Conservation (phyloP, 1,284 basidiomycete genomes). For the Mycena sp. region DNA sequence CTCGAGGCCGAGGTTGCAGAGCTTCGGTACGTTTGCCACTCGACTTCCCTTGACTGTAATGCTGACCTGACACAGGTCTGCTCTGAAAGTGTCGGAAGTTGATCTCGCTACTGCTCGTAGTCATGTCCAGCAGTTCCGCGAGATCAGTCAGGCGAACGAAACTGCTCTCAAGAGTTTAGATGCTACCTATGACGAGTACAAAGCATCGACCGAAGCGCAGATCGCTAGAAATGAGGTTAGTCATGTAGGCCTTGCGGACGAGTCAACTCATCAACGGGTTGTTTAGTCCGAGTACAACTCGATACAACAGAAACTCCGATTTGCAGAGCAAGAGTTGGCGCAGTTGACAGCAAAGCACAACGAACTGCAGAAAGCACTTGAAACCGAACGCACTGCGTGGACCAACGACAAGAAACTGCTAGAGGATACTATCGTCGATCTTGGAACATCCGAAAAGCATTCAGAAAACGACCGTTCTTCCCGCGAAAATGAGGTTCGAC, state of each 20-base stretch:
- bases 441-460: conserved; percentile 73
- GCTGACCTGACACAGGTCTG: conserved; percentile 55
- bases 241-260: neutral
- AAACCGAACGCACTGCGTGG: conserved; percentile 74
- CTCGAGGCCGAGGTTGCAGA: conserved; percentile 88
- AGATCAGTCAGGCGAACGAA: conserved; percentile 86
- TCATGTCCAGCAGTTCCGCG: conserved; percentile 86
- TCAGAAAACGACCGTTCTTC: conserved; percentile 69
- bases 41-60: neutral
- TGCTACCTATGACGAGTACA: conserved; percentile 83
- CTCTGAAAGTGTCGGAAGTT: conserved; percentile 79
- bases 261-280: conserved; percentile 4
- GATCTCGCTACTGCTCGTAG: conserved; percentile 75
- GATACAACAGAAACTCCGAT: conserved; percentile 69
- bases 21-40: conserved; percentile 63
- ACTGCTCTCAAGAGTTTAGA: conserved; percentile 77
- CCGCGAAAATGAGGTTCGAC: conserved; percentile 71
- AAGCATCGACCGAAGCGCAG: conserved; percentile 70
- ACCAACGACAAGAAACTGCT: conserved; percentile 81
- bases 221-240: conserved; percentile 73
- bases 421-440: conserved; percentile 80
- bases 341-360: conserved; percentile 60
- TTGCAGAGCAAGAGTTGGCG: conserved; percentile 65
- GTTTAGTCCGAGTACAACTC: conserved; percentile 72
- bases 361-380: conserved; percentile 71